Base-by-base conservation (phyloP, 805 yeast species). In the Candida taoyuanica region DNA sequence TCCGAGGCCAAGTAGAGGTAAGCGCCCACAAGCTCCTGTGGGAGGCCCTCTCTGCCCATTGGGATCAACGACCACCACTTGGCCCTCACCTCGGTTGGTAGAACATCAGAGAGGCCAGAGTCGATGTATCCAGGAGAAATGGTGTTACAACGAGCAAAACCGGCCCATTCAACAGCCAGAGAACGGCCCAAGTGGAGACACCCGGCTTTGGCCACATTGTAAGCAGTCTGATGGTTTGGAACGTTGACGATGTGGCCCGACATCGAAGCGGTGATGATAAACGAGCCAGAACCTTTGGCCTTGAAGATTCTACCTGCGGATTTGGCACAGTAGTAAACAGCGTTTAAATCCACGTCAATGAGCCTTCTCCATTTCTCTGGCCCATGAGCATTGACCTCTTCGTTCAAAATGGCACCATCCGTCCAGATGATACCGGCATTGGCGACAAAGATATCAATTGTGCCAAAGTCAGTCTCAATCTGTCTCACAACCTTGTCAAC, bases 341-440 rank as follows among this genome's bases (percentile, higher is more conserved):
- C 87, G 56, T 84, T 80, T 44, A 88, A 67, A 58, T 88, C 93
- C 39, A 84, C 75, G 55, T 78, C 74, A 56, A 86, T 71, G 39
- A 87, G 76, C 48, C 76, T 76, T 58, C 72, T 67, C 89, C 94
- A 88, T 52, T 76, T 78, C 37, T 64, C 69, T 24, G 53, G 51
- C 3, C 64, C 66, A 6, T 33, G 23, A 4, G 31, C 35, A 14
- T 34, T 36, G 21, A 36, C 30, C 20, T 34, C 55, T 37, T 61
- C 61, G 42, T 69, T 74, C 40, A 74, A 58, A 44, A 77, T 58
- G 15, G 73, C 73, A 17, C 89, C 88, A 20, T 73, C 68, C 17
- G 76, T 71, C 94, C 94, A 86, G 13, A 87, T 79, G 33, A 85
- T 77, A 29, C 96, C 96, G 12, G 96, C 96, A 59, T 87, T 87